A percentile compares a stretch with the other conserved stretches of the same genome.
Conservation (phyloP, 2,329 filamentous ascomycete genomes). For the Mariannaea sp. region DNA sequence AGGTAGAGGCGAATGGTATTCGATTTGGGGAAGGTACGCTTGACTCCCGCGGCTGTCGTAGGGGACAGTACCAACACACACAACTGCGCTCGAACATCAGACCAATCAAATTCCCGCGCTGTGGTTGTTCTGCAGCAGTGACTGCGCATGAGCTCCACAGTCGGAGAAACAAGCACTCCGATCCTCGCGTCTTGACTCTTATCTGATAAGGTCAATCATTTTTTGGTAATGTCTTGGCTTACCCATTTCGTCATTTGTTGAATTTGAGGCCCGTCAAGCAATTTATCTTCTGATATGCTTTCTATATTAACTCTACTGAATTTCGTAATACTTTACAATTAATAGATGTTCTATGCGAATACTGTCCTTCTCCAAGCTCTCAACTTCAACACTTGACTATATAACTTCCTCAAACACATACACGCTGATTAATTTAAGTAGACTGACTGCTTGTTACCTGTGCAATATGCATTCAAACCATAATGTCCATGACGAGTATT, state of each 20-base stretch:
- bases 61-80: constrained; percentile 22
- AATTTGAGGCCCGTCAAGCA: neutral
- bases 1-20: constrained; percentile 28
- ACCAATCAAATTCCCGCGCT: constrained; percentile 4
- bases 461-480: constrained; percentile 7
- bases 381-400: neutral
- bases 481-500: constrained; percentile 14
- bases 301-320: neutral
- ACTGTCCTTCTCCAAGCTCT: neutral
- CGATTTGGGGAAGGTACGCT: constrained; percentile 35
- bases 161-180: constrained; percentile 33
- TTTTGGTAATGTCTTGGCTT: too few relatives aligned
- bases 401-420: neutral
- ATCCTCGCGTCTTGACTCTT: constrained; percentile 31
- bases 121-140: neutral
- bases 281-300: neutral
- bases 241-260: constrained; percentile 36
- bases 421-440: constrained; percentile 12
- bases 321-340: constrained; percentile 8
- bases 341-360: neutral
- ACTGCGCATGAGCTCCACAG: constrained; percentile 14
- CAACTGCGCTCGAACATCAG: constrained; percentile 20
- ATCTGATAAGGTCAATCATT: constrained; percentile 30
- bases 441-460: neutral
- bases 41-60: constrained; percentile 23